Percentiles rank a stretch among this genome's conserved stretches.
phyloP scores from a whole-genome alignment of 352 stramenopile species.

The Phytophthora cactorum region DNA sequence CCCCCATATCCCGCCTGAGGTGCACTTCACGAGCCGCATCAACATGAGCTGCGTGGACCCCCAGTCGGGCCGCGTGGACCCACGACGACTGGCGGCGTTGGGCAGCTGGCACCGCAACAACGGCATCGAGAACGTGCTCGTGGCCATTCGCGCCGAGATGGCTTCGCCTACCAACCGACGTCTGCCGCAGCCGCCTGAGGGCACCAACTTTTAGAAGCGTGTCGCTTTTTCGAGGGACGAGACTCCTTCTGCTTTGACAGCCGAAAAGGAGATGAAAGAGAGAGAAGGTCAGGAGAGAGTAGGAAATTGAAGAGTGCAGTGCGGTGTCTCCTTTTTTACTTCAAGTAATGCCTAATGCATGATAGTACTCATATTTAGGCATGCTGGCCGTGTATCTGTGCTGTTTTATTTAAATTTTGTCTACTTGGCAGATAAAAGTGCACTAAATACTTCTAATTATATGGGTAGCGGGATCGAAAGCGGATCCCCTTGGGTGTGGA shows the following conservation, averaged over 20 bases:
- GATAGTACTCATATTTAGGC: slow-evolving; percentile 36
- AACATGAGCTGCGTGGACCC: slow-evolving; percentile 98
- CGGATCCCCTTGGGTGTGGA: slow-evolving; percentile 33
- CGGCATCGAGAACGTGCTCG: slow-evolving; percentile 91
- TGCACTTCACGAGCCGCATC: slow-evolving; percentile 97
- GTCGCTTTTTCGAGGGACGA: slow-evolving; percentile 13
- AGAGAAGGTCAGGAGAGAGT: not conserved
- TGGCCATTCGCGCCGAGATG: slow-evolving; percentile 92
- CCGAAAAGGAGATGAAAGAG: slow-evolving; percentile 8
- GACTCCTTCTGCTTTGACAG: slow-evolving; percentile 14
- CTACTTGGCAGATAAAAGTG: not conserved
- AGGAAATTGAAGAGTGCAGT: slow-evolving; percentile 9
- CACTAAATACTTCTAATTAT: slow-evolving; percentile 43
- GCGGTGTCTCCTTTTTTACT: slow-evolving; percentile 19
- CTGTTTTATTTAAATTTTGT: too few species aligned
- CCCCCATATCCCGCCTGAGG: slow-evolving; percentile 92
- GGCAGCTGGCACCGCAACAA: slow-evolving; percentile 89
- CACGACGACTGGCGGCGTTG: slow-evolving; percentile 70
- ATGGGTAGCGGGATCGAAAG: slow-evolving; percentile 21
- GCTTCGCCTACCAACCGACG: slow-evolving; percentile 86
- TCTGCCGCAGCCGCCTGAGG: slow-evolving; percentile 92
- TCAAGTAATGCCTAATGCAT: slow-evolving; percentile 44
- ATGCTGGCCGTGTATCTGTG: not conserved
- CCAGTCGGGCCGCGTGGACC: slow-evolving; percentile 81
- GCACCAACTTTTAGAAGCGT: slow-evolving; percentile 88